Base-by-base conservation (phyloP, 2,329 filamentous ascomycete species). In the Exophiala viscosa region DNA sequence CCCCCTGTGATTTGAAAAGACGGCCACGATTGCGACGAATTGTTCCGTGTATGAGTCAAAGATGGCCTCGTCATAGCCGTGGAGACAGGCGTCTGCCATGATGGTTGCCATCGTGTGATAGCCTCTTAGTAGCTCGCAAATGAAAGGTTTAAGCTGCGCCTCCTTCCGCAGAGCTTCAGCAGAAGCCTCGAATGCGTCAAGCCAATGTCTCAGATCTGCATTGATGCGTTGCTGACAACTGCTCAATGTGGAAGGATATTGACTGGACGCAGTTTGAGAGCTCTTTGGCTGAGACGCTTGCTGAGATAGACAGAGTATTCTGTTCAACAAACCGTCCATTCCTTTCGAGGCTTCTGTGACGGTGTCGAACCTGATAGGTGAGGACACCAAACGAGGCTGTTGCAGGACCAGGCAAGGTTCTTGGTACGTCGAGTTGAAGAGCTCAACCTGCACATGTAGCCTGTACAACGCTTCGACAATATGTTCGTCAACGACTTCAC, bases 81-180 rank as follows among this genome's bases (percentile, higher is more conserved):
- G 54, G 0, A 73, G 62, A 43, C 67, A 70, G 0, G 69, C 69
- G 3, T 67, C 61, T 9, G 44, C 44, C 47, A 50, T 50, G 18
- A 55, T 47, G 10, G 13, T 28, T 9, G 52, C 48, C 52, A 55
- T 50, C 28, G 38, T 51, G 31, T 50, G 43, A 33, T 55, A 51
- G 8, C 50, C 14, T 4, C 20, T 15, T n/a, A 55, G 39, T 7
- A 55, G 13, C 2, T 35, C 31, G 18, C 41, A 44, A 14, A 48
- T 36, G 28, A 55, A 50, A 3, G 23, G 20, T 14, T 55, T 48
- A 28, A 28, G 5, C 5, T 28, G 5, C 23, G 23, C 23, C 8
- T 28, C 23, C 23, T 28, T 28, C 23, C 23, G 23, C 23, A 28
- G 23, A 28, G 8, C 23, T 5, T 28, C 8, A 28, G 23, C 23